Evolutionary conservation across 2,329 filamentous ascomycete species (phyloP), one percentile per base, ranked within the genome.

Genomic region (Magnaporthales sp.): DNA sequence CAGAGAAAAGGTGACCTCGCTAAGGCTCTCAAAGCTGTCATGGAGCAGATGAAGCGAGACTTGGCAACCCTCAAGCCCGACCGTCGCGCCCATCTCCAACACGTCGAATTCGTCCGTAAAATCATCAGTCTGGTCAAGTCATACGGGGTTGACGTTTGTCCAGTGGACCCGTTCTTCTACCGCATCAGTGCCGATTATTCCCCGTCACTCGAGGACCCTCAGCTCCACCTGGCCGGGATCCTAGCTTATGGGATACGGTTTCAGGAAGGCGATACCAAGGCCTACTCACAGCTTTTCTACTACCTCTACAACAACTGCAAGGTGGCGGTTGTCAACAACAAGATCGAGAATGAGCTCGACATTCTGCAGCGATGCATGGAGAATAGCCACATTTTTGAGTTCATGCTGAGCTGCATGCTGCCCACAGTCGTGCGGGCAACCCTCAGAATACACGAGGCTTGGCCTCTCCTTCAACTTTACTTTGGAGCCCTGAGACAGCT

Each of bases 251-350:
- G 84, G 0, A 75, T 87, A 32, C 80, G 82, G 56, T 74, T 88
- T 19, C 77, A 78, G 54, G 85, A 87, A 68, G 81, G 80, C 1
- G 84, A 86, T 66, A 70, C 74, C 1, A 79, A 77, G 31, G 81
- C 80, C 4, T 74, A 75, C 6, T 78, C 81, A 22, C 80, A 81
- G 66, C 77, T 87, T 3, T 88, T 87, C 71, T 83, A 83, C 72
- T 84, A 85, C 67, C 76, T 88, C 2, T 83, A 81, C 71, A 84
- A 84, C 70, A 86, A 83, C 73, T 85, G 86, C 72, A 86, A 86
- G 71, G 75, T 82, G 65, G 82, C 84, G 0, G 72, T 87, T 2
- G 78, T 79, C 60, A 82, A 82, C 67, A 77, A 80, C 67, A 80
- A 77, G 64, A 76, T 86, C n/a, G 72, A 71, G 6, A 78, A 81